Evolutionary conservation across 2,329 filamentous ascomycete species (phyloP), one percentile per base, ranked within the genome.

Genomic region (Pseudopyrenochaeta lycopersici): DNA sequence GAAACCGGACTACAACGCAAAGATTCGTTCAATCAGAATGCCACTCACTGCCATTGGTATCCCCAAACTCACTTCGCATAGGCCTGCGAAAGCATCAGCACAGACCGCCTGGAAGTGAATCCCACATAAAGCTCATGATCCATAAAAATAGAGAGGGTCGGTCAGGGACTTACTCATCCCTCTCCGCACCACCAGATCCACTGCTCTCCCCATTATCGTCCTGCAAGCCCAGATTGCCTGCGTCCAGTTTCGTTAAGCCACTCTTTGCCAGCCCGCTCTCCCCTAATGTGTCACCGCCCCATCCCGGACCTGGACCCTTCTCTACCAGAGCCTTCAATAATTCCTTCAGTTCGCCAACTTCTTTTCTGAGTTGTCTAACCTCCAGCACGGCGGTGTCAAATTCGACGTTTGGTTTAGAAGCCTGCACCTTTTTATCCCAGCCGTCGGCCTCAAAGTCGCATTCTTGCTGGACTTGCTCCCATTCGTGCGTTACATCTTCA

Each of bases 401-500:
- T 65, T 92, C 89, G 4, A 98, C 85, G 73, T 98, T 92, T 1
- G 92, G 90, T 72, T 87, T 90, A 18, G 86, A 89, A n/a, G 81
- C 78, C 45, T 87, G 82, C 2, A 97, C 92, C 50, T 84, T 88
- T 81, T 95, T 92, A 31, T 84, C 81, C 95, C 95, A 99, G 0
- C 90, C 91, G 56, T 94, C 90, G 0, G 85, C 81, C 68, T 96
- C 91, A 67, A 96, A 90, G 70, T 97, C 90, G 17, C 94, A 72
- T 46, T 90, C 84, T 6, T 81, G 81, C 7, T 82, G 77, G 70
- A 94, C 81, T 73, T 97, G 90, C 78, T 99, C 95, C 95, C 95
- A 99, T 73, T 97, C 94, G 70, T 98, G 90, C 7, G 90, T 78
- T 1, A 87, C 87, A 62, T 97, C 92, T 64, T 99, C 95, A 62